Evolutionary conservation across 768 basidiomycete species (phyloP), one percentile per base, ranked within the genome.

Genomic region (Coprinopsis marcescibilis): DNA sequence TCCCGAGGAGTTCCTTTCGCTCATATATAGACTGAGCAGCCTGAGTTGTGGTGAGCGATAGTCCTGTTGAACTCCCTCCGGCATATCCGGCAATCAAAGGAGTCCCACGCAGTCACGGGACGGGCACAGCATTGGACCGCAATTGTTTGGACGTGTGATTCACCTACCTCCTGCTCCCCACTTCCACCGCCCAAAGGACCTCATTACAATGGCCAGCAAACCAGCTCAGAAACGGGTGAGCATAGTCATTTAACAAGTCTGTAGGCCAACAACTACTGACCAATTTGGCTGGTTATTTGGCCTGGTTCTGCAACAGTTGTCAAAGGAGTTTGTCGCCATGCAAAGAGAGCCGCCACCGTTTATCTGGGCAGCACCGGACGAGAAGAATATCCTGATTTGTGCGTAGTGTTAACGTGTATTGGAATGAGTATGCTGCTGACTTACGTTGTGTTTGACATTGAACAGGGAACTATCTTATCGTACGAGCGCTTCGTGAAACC

Each of bases 361-460:
- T 65, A 84, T 97, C 17, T 94, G 89, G 85, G 94, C 95, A 30
- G 77, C 77, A 24, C 95, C 95, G 12, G 93, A 96, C 58, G 95
- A 98, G 77, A 93, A 93, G 82, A 95, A 97, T 65, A 94, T 97
- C 57, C 65, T 97, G 42, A 92, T 80, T 46, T 97, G 93, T 96
- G 62, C 66, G 92, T 75, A 14, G 11, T 30, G 15, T 25, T 39
- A 30, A 37, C 10, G 41, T 37, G 11, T 24, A 46, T 40, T 32
- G 37, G 52, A 14, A 52, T 32, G 34, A 21, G 25, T 15, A 25
- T n/a, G 8, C 29, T 20, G 20, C 37, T 54, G 21, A 53, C 24
- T 32, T 30, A 7, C 14, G 13, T 13, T 24, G 33, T 26, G 15
- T 15, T 39, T 48, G 45, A n/a, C 21, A 36, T 8, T 17, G 35